phyloP scores from a whole-genome alignment of 306 rosid genomes.

The Phaseolus lunatus region DNA sequence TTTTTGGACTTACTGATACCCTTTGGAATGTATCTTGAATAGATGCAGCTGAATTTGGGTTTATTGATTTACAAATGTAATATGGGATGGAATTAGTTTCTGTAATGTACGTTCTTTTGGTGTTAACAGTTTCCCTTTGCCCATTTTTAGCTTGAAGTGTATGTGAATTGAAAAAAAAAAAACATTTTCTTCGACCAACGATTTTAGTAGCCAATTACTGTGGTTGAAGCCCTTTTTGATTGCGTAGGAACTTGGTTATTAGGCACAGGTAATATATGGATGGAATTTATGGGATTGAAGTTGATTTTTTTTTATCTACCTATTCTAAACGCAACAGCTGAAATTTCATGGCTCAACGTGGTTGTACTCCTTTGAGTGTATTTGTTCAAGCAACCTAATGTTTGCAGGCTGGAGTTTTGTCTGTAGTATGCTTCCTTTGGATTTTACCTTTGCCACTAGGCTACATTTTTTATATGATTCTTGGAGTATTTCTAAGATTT shows the following conservation, averaged over 20 bases:
- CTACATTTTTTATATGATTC: slow-evolving; percentile 19
- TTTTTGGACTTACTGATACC: slow-evolving; percentile 22
- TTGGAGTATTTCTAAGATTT: slow-evolving; percentile 30
- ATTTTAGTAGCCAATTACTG: not conserved
- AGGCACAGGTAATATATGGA: not conserved
- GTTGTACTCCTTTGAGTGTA: slow-evolving; percentile 9
- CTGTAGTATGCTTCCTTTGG: slow-evolving; percentile 15
- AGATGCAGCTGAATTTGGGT: slow-evolving; percentile 26
- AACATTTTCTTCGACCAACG: too few relatives aligned
- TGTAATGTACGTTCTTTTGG: not conserved
- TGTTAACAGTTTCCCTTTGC: not conserved
- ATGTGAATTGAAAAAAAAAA: not conserved
- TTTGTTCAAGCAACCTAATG: slow-evolving; percentile 22
- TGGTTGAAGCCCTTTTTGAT: slow-evolving; percentile 12
- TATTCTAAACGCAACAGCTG: slow-evolving; percentile 39
- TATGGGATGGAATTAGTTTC: slow-evolving; percentile 7
- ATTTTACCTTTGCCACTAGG: slow-evolving; percentile 10
- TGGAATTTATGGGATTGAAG: slow-evolving; percentile 25
- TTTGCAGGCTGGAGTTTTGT: slow-evolving; percentile 8
- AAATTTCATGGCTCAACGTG: slow-evolving; percentile 32
- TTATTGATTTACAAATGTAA: slow-evolving; percentile 34
- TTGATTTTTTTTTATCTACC: slow-evolving; percentile 13
- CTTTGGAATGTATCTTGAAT: slow-evolving; percentile 30
- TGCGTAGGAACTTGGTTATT: slow-evolving; percentile 12
- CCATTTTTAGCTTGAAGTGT: not conserved